Percentiles rank a stretch among this genome's conserved stretches.
Evolutionary conservation across 345 rosid genomes (phyloP).

Genomic region (Syzygium aqueum): DNA sequence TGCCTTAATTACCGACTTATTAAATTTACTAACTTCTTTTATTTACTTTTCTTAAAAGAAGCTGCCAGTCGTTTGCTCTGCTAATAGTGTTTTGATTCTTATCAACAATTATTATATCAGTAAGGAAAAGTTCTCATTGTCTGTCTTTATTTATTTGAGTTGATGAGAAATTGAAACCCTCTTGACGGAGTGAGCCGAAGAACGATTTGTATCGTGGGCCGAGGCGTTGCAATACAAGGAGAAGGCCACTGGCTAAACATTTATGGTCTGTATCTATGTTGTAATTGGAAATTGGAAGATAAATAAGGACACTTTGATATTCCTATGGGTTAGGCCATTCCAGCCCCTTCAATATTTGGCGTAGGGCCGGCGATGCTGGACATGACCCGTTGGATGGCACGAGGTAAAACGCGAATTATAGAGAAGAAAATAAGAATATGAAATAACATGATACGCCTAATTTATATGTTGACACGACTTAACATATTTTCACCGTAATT

Average conservation of each 20-base stretch:
- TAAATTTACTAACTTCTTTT: neutral
- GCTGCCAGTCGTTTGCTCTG: neutral
- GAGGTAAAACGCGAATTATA: neutral
- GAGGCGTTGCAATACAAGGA: neutral
- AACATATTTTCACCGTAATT: neutral
- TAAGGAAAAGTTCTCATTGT: neutral
- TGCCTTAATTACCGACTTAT: neutral
- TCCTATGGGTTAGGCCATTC: neutral
- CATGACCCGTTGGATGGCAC: neutral
- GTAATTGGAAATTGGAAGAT: neutral
- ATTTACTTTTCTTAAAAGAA: neutral
- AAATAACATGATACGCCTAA: neutral
- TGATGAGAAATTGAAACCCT: neutral
- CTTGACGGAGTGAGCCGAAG: neutral
- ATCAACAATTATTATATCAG: neutral
- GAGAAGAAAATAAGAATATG: neutral
- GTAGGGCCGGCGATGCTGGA: neutral
- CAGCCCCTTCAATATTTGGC: neutral
- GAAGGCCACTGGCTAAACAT: neutral
- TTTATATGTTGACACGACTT: neutral
- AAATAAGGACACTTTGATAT: neutral
- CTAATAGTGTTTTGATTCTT: neutral
- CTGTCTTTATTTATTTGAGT: neutral
- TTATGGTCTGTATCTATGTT: neutral
- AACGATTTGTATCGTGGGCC: neutral